These are phyloP conservation scores for Handroanthus guayacan DNA, from an alignment of 257 asterid genomes.

Conservation along the genomic window DNA sequence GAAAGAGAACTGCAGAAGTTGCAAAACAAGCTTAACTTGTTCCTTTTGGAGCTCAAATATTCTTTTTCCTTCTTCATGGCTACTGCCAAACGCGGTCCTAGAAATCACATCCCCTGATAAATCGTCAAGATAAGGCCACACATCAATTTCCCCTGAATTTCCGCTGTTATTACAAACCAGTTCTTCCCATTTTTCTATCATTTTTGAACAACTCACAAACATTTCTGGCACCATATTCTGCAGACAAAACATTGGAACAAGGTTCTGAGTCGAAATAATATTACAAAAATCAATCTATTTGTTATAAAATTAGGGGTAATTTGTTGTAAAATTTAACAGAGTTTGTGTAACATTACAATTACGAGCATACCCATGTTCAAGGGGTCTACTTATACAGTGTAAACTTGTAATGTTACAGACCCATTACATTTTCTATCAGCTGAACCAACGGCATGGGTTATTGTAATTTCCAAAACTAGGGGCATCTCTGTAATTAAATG, in stretches of 20 bases:
- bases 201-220: constrained; percentile 33
- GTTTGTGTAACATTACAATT: too few species aligned
- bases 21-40: constrained; percentile 19
- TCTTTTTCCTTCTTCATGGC: constrained; percentile 41
- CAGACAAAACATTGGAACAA: not conserved
- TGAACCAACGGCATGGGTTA: too few species aligned
- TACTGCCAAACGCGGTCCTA: constrained; percentile 44
- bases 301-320: too few species aligned
- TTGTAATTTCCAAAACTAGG: too few species aligned
- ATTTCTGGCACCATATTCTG: constrained; percentile 38
- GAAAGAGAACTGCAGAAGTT: constrained; percentile 4
- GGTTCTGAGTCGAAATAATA: not conserved
- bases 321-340: too few species aligned
- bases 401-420: too few species aligned
- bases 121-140: constrained; percentile 46
- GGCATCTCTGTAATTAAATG: too few species aligned
- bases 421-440: too few species aligned
- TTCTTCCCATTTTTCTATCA: constrained; percentile 43
- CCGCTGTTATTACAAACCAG: not conserved
- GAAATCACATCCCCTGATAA: constrained; percentile 46
- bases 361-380: too few species aligned
- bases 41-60: constrained; percentile 36
- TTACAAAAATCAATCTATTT: too few species aligned
- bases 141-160: constrained; percentile 35
- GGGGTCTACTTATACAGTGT: too few species aligned